Base-by-base conservation (phyloP, 1,284 basidiomycete genomes). In the Wallemia ichthyophaga region DNA sequence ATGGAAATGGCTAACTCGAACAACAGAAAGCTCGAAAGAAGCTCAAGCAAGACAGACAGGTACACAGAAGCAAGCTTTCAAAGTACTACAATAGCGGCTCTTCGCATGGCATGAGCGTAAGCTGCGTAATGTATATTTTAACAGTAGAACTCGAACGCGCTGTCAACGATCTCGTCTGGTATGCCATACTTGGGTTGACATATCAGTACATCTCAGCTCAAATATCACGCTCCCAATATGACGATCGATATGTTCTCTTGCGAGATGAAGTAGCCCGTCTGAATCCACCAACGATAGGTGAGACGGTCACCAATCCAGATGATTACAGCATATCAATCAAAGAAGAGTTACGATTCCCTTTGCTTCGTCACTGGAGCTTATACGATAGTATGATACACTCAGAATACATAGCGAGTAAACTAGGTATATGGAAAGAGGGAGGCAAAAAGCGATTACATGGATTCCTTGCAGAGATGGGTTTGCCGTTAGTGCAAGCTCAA, bases 321-420 rank as follows among this genome's bases (percentile, higher is more conserved):
- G 87, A 95, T 67, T 73, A 76, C 60, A 80, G 80, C 27, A 79
- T 95, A 60, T 76, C 85, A 31, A 74, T 79, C 32, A 80, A 78
- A 28, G 85, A 89, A 58, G 89, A 96, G 68, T 73, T 94, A 59
- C 76, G 94, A 13, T 98, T 99, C 69, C 88, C 83, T 69, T 75
- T 98, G 57, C 92, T 94, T 69, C 77, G 92, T 59, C 94, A 98
- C 71, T 99, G 94, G 94, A 94, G 82, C 57, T 70, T 99, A 48
- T 96, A 96, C 67, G 89, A 95, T 66, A 80, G 88, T 13, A 98
- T 99, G 92, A 83, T 84, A 67, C 92, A 99, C 68, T 94, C 89
- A 1, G 83, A 83, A 62, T 99, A 98, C 66, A 83, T 99, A 17
- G 92, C 91, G 1, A 82, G 83, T 53, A 89, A 91, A 69, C 76